phyloP scores from a whole-genome alignment of 208 protist species.

The Acanthamoeba castellanii region DNA sequence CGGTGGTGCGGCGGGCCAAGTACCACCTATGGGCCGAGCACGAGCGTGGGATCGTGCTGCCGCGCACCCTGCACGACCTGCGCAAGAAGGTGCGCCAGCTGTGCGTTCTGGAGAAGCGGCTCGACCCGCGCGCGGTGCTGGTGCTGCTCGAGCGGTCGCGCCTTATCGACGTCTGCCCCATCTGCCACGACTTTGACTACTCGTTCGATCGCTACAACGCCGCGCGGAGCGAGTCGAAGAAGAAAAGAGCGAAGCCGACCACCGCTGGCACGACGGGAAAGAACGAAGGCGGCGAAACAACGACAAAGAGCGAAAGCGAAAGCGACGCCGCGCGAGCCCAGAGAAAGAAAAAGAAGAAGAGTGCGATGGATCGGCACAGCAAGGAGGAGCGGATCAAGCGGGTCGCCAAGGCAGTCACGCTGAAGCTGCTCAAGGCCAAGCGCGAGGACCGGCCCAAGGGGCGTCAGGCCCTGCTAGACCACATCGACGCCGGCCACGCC shows the following conservation, averaged over 20 bases:
- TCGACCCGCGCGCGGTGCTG: neutral
- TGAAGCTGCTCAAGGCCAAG: neutral
- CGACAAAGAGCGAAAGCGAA: neutral
- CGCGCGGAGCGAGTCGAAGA: neutral
- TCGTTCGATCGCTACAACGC: neutral
- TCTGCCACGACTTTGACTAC: neutral
- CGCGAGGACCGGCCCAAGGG: neutral
- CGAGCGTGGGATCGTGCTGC: neutral
- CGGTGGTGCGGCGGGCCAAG: constrained; percentile 3
- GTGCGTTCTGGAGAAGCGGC: constrained; percentile 6
- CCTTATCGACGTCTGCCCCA: neutral
- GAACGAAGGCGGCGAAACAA: neutral
- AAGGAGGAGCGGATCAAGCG: neutral
- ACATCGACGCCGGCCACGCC: neutral
- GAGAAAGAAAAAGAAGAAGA: neutral
- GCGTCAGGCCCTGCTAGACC: neutral
- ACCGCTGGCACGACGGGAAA: neutral
- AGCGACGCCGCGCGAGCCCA: neutral
- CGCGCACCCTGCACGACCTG: neutral
- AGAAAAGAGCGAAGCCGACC: neutral
- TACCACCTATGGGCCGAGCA: neutral
- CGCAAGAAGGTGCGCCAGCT: constrained; percentile 12
- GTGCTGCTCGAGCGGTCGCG: neutral
- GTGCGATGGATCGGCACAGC: neutral
- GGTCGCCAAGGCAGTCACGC: neutral